phyloP scores from a whole-genome alignment of 257 asterid species.

The Salvia miltiorrhiza region DNA sequence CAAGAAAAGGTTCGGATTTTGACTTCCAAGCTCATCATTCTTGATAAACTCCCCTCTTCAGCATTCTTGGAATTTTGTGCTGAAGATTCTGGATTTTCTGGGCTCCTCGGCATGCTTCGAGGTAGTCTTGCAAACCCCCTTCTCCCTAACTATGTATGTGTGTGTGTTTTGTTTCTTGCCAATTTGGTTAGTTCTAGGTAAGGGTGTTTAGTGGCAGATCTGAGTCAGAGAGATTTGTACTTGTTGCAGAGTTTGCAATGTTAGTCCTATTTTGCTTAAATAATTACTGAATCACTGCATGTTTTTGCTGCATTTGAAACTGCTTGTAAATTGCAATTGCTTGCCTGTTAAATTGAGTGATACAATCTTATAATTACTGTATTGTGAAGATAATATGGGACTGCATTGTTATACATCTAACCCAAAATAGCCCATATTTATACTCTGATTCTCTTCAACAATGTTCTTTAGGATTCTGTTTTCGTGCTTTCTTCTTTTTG shows the following conservation, averaged over 20 bases:
- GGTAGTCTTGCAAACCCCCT: slow-evolving; percentile 33
- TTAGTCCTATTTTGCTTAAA: neutral
- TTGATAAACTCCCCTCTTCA: slow-evolving; percentile 15
- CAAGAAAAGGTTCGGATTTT: slow-evolving; percentile 31
- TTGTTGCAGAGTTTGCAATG: slow-evolving; percentile 25
- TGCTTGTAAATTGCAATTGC: neutral
- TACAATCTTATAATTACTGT: neutral
- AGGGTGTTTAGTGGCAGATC: slow-evolving; percentile 27
- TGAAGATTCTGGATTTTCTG: slow-evolving; percentile 6
- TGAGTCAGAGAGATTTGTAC: slow-evolving; percentile 19
- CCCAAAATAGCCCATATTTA: neutral
- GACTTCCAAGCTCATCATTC: slow-evolving; percentile 32
- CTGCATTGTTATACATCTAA: slow-evolving; percentile 11
- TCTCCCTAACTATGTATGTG: neutral
- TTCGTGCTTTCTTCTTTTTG: neutral
- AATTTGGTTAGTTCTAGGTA: slow-evolving; percentile 5
- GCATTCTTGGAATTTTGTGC: slow-evolving; percentile 2
- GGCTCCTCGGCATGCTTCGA: slow-evolving; percentile 32
- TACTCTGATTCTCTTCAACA: neutral
- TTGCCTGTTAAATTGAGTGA: neutral
- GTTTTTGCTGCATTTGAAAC: slow-evolving; percentile 18
- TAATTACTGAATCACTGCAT: neutral
- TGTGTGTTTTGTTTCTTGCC: neutral
- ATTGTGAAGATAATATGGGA: neutral
- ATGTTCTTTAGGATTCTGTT: slow-evolving; percentile 10